Percentiles rank a stretch among this genome's conserved stretches.
phyloP scores from a whole-genome alignment of 2,329 filamentous ascomycete genomes.

The Claviceps monticola region DNA sequence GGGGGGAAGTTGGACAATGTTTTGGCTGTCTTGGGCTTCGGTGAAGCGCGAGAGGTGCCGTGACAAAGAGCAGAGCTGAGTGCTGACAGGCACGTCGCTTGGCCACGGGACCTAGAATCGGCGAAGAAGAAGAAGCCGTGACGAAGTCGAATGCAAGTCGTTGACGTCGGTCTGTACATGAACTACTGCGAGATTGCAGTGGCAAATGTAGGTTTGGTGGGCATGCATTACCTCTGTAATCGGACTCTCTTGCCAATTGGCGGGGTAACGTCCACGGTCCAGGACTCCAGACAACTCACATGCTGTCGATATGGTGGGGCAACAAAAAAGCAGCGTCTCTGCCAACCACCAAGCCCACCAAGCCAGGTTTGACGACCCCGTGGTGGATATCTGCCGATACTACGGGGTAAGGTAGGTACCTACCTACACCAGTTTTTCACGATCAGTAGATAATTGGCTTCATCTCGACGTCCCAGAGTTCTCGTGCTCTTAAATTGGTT shows the following conservation, averaged over 20 bases:
- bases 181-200: neutral
- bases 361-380: neutral
- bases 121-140: neutral
- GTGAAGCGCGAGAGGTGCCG: neutral
- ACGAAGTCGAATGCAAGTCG: neutral
- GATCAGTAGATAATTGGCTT: neutral
- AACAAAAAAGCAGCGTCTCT: neutral
- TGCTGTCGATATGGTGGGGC: neutral
- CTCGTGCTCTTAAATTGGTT: too few relatives aligned
- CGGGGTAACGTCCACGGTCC: conserved; percentile 21
- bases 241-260: conserved; percentile 15
- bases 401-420: neutral
- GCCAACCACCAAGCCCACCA: neutral
- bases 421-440: neutral
- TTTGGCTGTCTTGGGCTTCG: neutral
- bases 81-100: conserved; percentile 1
- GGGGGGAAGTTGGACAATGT: neutral
- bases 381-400: neutral
- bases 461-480: neutral
- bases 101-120: neutral
- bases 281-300: neutral
- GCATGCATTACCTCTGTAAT: neutral
- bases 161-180: neutral
- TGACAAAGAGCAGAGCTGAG: neutral
- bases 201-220: neutral